A percentile compares a stretch with the other conserved stretches of the same genome.
These are phyloP conservation scores for Brasenia schreberi DNA, from an alignment of 164 flowering plant species.

Conservation along the genomic window DNA sequence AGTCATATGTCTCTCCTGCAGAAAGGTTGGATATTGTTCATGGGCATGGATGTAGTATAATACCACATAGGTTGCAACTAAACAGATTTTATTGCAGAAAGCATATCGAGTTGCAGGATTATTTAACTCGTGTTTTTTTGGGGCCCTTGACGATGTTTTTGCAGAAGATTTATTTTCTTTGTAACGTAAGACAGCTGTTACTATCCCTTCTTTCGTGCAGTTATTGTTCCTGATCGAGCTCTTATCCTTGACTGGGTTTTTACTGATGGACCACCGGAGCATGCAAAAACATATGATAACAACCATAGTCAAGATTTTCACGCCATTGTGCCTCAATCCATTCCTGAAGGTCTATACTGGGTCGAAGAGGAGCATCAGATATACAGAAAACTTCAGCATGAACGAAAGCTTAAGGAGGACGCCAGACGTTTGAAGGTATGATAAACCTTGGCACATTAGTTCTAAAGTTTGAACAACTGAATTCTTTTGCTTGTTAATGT, in stretches of 20 bases:
- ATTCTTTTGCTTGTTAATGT: no score
- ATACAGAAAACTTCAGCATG: conserved; percentile 58
- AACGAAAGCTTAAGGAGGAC: conserved; percentile 63
- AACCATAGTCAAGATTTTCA: conserved; percentile 77
- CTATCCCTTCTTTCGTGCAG: conserved; percentile 23
- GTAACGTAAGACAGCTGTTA: not conserved
- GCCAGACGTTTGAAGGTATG: conserved; percentile 72
- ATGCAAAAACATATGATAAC: conserved; percentile 71
- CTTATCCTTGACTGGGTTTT: conserved; percentile 91
- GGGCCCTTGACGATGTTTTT: no score
- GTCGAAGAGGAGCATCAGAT: conserved; percentile 60
- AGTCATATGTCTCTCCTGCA: no score
- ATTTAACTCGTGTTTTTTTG: no score
- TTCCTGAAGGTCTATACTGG: conserved; percentile 66
- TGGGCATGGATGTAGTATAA: no score
- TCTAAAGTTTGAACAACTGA: not conserved
- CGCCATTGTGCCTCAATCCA: conserved; percentile 45
- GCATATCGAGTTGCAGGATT: no score
- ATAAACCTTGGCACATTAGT: not conserved
- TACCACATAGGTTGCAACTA: no score
- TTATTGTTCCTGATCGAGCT: conserved; percentile 66
- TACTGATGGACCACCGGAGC: conserved; percentile 85
- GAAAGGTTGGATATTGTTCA: no score
- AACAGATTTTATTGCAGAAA: no score
- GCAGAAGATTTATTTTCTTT: no score